Evolutionary conservation across 73 alveolate species (phyloP).

Genomic region (Paramecium biaurelia): DNA sequence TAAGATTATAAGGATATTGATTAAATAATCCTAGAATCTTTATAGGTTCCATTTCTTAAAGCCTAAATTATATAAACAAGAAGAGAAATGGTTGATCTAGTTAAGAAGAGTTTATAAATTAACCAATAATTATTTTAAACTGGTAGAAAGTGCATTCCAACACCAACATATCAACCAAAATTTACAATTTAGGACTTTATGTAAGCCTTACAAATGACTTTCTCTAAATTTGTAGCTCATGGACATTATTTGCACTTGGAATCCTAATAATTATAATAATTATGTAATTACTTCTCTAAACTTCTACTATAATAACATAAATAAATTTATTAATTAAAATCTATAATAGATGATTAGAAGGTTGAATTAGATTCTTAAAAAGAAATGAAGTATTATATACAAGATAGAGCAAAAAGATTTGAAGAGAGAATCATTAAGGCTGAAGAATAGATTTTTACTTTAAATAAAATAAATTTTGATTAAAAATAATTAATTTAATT

Average conservation of each 20-base stretch:
- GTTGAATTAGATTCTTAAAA: background rate
- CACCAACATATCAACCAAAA: background rate
- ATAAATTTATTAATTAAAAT: background rate
- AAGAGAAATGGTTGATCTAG: constrained; percentile 11
- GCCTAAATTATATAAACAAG: background rate
- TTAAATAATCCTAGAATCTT: background rate
- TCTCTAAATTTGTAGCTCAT: background rate
- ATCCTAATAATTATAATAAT: background rate
- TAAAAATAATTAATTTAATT: background rate
- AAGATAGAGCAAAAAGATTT: background rate
- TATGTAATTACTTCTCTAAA: background rate
- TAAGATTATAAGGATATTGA: background rate
- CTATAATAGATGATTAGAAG: background rate
- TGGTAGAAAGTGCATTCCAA: background rate
- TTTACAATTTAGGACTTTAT: background rate
- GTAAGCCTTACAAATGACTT: background rate
- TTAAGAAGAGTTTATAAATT: background rate
- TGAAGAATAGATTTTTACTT: background rate
- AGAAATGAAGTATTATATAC: background rate
- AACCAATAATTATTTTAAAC: constrained; percentile 3
- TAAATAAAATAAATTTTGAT: background rate
- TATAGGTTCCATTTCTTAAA: background rate
- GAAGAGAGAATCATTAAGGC: background rate
- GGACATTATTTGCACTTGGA: constrained; percentile 6
- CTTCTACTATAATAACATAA: background rate